phyloP scores from a whole-genome alignment of 2,329 filamentous ascomycete species.

The Diaporthe australafricana region DNA sequence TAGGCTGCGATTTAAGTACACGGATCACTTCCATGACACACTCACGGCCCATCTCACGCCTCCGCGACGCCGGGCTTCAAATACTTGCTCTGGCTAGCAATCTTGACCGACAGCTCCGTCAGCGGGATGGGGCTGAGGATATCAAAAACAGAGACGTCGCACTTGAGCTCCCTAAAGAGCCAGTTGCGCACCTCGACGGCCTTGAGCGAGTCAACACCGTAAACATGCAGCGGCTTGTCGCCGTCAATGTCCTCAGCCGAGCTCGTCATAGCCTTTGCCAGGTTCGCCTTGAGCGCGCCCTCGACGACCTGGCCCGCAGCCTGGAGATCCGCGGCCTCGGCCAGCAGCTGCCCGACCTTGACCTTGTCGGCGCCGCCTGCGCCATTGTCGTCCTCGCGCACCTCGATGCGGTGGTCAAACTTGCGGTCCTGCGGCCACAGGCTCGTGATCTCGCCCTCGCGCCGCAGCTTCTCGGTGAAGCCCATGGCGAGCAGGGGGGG shows the following conservation, averaged over 20 bases:
- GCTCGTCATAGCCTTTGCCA: not conserved
- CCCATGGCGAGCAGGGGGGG: not conserved
- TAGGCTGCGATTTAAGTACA: no score
- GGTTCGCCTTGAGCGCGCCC: not conserved
- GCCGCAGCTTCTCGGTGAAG: not conserved
- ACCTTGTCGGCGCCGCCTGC: not conserved
- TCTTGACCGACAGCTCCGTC: not conserved
- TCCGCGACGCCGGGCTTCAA: no score
- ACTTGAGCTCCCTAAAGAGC: slow-evolving; percentile 15
- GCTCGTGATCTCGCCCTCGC: not conserved
- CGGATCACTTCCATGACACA: no score
- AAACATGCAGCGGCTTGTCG: not conserved
- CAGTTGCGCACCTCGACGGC: slow-evolving; percentile 35
- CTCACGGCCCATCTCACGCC: no score
- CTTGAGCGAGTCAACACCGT: slow-evolving; percentile 32
- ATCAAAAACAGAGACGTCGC: slow-evolving; percentile 35
- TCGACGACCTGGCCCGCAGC: not conserved
- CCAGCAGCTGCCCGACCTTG: no score
- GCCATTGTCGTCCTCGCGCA: not conserved
- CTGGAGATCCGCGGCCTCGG: not conserved
- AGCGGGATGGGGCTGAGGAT: slow-evolving; percentile 27
- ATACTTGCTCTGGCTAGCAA: no score
- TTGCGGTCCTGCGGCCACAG: not conserved
- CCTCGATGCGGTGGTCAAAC: not conserved
- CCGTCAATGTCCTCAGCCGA: not conserved